Evolutionary conservation across 2,329 filamentous ascomycete genomes (phyloP), one percentile per base, ranked within the genome.

Genomic region (Zymoseptoria tritici): DNA sequence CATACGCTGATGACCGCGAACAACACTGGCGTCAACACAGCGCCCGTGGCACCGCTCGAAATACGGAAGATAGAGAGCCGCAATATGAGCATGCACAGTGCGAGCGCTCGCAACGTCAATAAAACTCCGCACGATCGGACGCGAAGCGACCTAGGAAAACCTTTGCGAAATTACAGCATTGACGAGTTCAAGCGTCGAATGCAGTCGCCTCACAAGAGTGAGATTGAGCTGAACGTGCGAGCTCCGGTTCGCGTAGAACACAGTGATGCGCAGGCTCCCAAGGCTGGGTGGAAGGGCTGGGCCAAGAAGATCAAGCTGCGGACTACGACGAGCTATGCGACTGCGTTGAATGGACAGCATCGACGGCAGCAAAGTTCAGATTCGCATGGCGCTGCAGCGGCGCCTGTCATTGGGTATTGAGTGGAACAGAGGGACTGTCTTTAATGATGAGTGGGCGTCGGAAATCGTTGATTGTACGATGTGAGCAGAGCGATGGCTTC

Each of bases 311-410:
- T 46, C 13, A 46, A 46, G 36, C 16, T 46, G 36, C 36, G 36
- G 13, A 46, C 36, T 46, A 16, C 36, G 11, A 16, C 13, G 36
- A 46, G 36, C 36, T 46, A 46, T n/a, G 36, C 36, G 36, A 46
- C 36, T 2, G 13, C 36, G 13, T 46, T 46, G 36, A 46, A 46
- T 46, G 36, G 5, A 16, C 36, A n/a, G 13, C 36, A 46, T 46
- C 36, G 36, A n/a, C 36, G 36, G 36, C 36, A 46, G 36, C 13
- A 46, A 11, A 46, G 36, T 46, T n/a, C 36, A 4, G 36, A 46
- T 11, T 46, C 36, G 13, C 76, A 77, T 61, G 75, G 79, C 62
- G 65, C 60, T 46, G 65, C 66, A 46, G 62, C 62, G 3, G 57
- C 67, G 11, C 69, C 68, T 9, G 63, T 69, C 50, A 66, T 69